Evolutionary conservation across 1,284 basidiomycete genomes (phyloP).

Genomic region (Fomitiporia mediterranea): DNA sequence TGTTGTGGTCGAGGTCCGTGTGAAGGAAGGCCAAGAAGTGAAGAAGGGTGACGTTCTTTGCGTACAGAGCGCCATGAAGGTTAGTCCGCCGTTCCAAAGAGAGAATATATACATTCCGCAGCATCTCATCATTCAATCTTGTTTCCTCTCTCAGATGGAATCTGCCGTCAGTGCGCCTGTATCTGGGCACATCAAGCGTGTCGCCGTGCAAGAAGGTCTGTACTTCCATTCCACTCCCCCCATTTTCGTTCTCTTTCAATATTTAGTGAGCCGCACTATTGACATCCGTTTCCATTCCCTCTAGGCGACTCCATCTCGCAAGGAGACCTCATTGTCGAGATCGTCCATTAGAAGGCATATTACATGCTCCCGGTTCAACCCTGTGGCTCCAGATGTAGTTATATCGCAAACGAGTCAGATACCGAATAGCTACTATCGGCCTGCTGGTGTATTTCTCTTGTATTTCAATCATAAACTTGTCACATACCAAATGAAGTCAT

Average conservation of each 20-base stretch:
- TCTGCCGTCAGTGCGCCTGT: constrained; percentile 93
- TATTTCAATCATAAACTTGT: too few species aligned
- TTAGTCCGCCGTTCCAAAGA: constrained; percentile 35
- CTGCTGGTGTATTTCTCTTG: too few species aligned
- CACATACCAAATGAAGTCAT: too few species aligned
- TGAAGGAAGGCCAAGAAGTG: constrained; percentile 95
- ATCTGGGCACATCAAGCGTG: constrained; percentile 90
- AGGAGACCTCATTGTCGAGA: constrained; percentile 83
- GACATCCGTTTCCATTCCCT: constrained; percentile 15
- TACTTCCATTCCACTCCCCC: too few species aligned
- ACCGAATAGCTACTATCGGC: too few species aligned
- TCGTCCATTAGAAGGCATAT: constrained; percentile 52
- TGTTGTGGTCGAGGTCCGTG: constrained; percentile 96
- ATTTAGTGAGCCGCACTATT: constrained; percentile 7
- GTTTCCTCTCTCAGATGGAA: constrained; percentile 70
- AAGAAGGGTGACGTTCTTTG: constrained; percentile 95
- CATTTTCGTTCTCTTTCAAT: constrained; percentile 6
- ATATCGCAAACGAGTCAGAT: too few species aligned
- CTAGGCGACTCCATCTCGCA: constrained; percentile 86
- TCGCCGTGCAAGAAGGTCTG: constrained; percentile 80
- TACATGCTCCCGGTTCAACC: background rate
- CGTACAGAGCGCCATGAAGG: constrained; percentile 91
- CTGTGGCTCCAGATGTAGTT: too few species aligned
- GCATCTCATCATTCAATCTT: constrained; percentile 22
- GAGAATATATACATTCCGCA: constrained; percentile 19